phyloP scores from a whole-genome alignment of 768 basidiomycete genomes.

The Amanita pallidorosea region DNA sequence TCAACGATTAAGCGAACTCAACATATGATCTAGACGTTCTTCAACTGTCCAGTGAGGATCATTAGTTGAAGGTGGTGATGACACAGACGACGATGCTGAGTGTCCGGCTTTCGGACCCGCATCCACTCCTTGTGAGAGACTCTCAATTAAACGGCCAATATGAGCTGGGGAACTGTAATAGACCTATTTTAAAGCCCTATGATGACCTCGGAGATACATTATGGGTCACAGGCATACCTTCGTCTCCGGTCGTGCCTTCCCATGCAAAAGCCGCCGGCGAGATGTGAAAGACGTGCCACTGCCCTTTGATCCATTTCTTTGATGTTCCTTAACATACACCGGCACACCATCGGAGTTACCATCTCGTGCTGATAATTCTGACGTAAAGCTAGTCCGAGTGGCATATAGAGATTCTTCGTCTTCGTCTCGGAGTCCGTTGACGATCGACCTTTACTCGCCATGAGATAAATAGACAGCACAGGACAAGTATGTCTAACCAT shows the following conservation, averaged over 20 bases:
- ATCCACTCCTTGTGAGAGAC: slow-evolving; percentile 71
- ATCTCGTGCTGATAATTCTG: slow-evolving; percentile 54
- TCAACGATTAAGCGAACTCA: slow-evolving; percentile 39
- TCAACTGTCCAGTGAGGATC: slow-evolving; percentile 65
- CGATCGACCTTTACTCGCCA: slow-evolving; percentile 51
- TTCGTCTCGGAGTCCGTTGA: slow-evolving; percentile 73
- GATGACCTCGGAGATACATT: slow-evolving; percentile 12
- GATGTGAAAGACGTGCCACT: slow-evolving; percentile 53
- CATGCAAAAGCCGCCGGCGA: slow-evolving; percentile 45
- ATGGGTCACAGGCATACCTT: slow-evolving; percentile 42
- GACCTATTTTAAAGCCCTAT: slow-evolving; percentile 33
- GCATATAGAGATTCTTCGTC: slow-evolving; percentile 62
- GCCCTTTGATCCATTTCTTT: slow-evolving; percentile 52
- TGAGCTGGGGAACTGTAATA: slow-evolving; percentile 68
- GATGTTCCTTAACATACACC: slow-evolving; percentile 70
- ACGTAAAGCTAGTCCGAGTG: slow-evolving; percentile 60
- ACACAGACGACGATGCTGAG: slow-evolving; percentile 55
- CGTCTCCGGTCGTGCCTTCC: slow-evolving; percentile 65
- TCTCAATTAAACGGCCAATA: slow-evolving; percentile 78
- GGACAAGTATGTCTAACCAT: slow-evolving; percentile 40
- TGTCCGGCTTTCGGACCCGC: slow-evolving; percentile 53
- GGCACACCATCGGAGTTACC: slow-evolving; percentile 51
- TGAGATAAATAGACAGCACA: slow-evolving; percentile 9
- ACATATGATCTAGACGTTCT: slow-evolving; percentile 67
- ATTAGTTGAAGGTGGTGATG: slow-evolving; percentile 27